Conservation (phyloP, 805 yeast species). For the Saccharomycopsis oosterbeekiorum region DNA sequence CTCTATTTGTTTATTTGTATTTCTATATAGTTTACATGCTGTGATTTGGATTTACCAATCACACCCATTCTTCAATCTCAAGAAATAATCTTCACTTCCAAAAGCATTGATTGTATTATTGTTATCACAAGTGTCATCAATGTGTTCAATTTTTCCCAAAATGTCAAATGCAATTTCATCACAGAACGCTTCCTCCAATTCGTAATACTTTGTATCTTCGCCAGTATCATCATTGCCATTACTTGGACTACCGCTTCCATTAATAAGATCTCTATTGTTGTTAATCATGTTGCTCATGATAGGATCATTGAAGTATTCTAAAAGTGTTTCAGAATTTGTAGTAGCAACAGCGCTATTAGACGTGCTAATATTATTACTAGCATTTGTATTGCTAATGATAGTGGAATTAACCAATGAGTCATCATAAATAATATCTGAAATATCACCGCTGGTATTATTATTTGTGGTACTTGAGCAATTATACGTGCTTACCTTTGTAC, state of each 20-base stretch:
- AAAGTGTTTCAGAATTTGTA: background rate
- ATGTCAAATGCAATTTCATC: conserved; percentile 15
- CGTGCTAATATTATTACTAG: background rate
- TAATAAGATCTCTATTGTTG: conserved; percentile 6
- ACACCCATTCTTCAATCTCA: background rate
- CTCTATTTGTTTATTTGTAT: background rate
- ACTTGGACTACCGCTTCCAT: background rate
- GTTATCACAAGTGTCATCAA: background rate
- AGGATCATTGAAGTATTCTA: conserved; percentile 10
- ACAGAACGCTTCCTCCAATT: conserved; percentile 10
- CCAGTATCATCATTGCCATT: background rate
- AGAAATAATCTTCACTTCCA: background rate
- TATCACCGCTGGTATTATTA: background rate
- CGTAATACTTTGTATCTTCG: conserved; percentile 1
- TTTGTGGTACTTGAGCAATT: background rate
- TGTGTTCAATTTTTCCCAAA: conserved; percentile 9
- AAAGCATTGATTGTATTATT: background rate
- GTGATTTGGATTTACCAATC: background rate
- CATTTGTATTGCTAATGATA: background rate
- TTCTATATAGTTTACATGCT: background rate
- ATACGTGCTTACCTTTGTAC: background rate
- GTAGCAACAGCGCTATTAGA: background rate
- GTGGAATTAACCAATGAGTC: background rate
- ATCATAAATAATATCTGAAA: background rate
- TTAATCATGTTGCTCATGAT: conserved; percentile 1